Evolutionary conservation across 1,284 basidiomycete genomes (phyloP).

Genomic region (Irpex sp.): DNA sequence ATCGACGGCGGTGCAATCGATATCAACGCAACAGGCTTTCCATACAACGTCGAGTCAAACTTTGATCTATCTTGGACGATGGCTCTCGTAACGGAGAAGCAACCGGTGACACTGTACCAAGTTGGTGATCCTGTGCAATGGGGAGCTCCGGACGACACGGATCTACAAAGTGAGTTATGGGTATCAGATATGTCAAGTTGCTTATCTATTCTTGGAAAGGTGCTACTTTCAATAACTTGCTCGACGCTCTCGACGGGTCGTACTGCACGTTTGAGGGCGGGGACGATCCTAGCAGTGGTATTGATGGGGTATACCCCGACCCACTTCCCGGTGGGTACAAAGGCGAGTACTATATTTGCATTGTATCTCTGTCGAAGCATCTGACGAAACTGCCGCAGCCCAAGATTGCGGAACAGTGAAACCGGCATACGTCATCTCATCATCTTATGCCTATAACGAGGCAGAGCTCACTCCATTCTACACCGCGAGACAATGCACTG

Average conservation of each 20-base stretch:
- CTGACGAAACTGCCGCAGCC: slow-evolving; percentile 1
- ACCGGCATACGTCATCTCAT: slow-evolving; percentile 37
- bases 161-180: slow-evolving; percentile 35
- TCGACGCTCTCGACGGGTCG: slow-evolving; percentile 43
- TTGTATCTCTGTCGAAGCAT: slow-evolving; percentile 1
- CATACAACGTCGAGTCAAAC: slow-evolving; percentile 50
- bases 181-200: not conserved
- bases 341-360: slow-evolving; percentile 17
- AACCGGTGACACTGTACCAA: slow-evolving; percentile 43
- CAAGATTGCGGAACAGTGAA: slow-evolving; percentile 35
- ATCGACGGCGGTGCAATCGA: slow-evolving; percentile 46
- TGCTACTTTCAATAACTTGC: slow-evolving; percentile 42
- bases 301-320: slow-evolving; percentile 54
- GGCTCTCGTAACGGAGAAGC: slow-evolving; percentile 36
- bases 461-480: slow-evolving; percentile 30
- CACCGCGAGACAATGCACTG: slow-evolving; percentile 37
- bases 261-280: slow-evolving; percentile 64
- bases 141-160: slow-evolving; percentile 10
- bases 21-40: slow-evolving; percentile 30
- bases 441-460: slow-evolving; percentile 38
- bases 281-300: slow-evolving; percentile 41
- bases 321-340: slow-evolving; percentile 39
- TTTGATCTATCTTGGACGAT: slow-evolving; percentile 53
- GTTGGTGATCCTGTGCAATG: slow-evolving; percentile 25
- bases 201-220: slow-evolving; percentile 23